Evolutionary conservation across 345 rosid species (phyloP), one percentile per base, ranked within the genome.

Genomic region (Lepidium aucheri): DNA sequence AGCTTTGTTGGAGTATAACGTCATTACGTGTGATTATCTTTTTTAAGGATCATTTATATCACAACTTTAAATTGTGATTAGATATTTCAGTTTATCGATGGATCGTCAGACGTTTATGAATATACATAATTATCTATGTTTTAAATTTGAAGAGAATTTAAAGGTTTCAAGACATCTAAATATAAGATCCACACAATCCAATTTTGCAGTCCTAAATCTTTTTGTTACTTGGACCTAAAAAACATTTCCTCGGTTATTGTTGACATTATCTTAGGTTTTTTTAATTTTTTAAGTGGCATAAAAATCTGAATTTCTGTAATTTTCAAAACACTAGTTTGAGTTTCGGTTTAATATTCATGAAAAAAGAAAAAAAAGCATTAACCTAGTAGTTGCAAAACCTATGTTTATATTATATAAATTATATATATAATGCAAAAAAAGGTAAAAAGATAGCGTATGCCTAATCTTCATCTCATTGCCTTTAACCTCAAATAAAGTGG

Each of bases 401-500:
- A 55, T 57, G 6, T 41, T 20, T 49, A n/a, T n/a, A n/a, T n/a
- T n/a, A n/a, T n/a, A n/a, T n/a, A n/a, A n/a, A n/a, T n/a, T n/a
- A n/a, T n/a, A n/a, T n/a, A n/a, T n/a, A n/a, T n/a, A n/a, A n/a
- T n/a, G n/a, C n/a, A n/a, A n/a, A n/a, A 58, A 41, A 24, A 22
- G 4, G 30, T 4, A 36, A 67, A 66, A 73, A 51, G n/a, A 51
- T 2, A 64, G 71, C 54, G 65, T 51, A 73, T 65, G 63, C 52
- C 54, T 70, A 47, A 62, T 44, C 63, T 20, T 47, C 30, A 26
- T 34, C 54, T 43, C 0, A 24, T 70, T 53, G 56, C 61, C 13
- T 62, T 70, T 70, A 39, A 26, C 40, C 16, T 36, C 28, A 17
- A 10, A 50, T 20, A 66, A 73, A 73, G 77, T 59, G 36, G 65